Evolutionary conservation across 2,329 filamentous ascomycete genomes (phyloP), one percentile per base, ranked within the genome.

Genomic region (Coleophoma crateriformis): DNA sequence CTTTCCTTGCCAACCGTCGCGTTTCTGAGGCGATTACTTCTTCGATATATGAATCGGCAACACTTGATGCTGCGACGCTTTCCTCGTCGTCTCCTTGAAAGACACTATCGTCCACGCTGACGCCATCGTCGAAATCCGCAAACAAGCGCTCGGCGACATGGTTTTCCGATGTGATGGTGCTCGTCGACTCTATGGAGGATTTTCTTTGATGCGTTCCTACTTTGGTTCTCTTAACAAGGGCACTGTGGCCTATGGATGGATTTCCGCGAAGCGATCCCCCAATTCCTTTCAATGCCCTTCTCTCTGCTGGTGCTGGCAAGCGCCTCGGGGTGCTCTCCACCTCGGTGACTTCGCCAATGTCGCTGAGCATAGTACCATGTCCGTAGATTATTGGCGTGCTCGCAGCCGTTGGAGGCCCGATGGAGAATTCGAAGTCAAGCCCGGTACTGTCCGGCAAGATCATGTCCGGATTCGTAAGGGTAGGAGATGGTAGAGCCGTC

Each of bases 401-500:
- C 33, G 78, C 77, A 13, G 75, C 71, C 0, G 72, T 71, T 67
- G 62, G 56, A 32, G 74, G 70, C 19, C 62, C 62, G 52, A 62
- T 50, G 45, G 60, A 60, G 50, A 64, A 61, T 38, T 60, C 50
- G 53, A 63, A 58, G 33, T 61, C 54, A 14, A 50, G 48, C 19
- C 42, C 51, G 46, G 44, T 55, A 17, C 51, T 50, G 46, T 54
- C 53, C 53, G 91, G 91, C 47, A 96, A 73, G 61, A 96, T 95
- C 89, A 96, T 91, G 67, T 95, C 91, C 47, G 90, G 90, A 67
- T 96, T 95, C 49, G 90, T 95, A 61, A 96, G 74, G 2, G 91
- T 95, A 27, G 61, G 43, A 54, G 47, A 52, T 58, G 61, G 60
- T 61, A 86, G 83, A 50, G 74, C 67, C 33, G 73, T 64, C 52